These are phyloP conservation scores for Moniliella sp. DNA, from an alignment of 1,284 basidiomycete species.

Conservation along the genomic window DNA sequence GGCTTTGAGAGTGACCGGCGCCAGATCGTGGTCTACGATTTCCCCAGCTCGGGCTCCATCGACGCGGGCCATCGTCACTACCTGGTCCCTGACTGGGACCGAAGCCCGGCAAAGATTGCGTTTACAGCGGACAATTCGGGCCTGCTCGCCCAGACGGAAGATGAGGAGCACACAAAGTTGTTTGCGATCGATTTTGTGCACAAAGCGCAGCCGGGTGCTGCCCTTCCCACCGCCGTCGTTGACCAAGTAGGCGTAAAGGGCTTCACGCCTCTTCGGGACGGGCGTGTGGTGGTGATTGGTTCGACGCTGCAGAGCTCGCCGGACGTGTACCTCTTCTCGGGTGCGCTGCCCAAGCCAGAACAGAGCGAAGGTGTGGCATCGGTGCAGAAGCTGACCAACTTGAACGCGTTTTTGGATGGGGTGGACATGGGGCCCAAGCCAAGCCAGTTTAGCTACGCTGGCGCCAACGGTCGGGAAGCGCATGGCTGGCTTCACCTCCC, in stretches of 20 bases:
- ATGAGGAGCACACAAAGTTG: conserved; percentile 7
- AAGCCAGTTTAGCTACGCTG: conserved; percentile 8
- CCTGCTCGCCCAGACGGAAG: conserved; percentile 5
- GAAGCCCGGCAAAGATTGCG: conserved; percentile 6
- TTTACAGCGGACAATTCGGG: conserved; percentile 4
- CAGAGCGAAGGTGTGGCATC: too few relatives aligned
- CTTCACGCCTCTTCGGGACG: conserved; percentile 3
- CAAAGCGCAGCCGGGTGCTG: background rate
- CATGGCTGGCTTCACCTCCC: conserved; percentile 11
- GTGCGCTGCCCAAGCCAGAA: too few relatives aligned
- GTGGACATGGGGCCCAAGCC: conserved; percentile 10
- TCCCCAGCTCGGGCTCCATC: conserved; percentile 1
- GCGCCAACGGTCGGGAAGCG: conserved; percentile 5
- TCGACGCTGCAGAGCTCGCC: conserved; percentile 5
- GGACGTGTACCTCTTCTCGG: conserved; percentile 6
- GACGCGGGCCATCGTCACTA: conserved; percentile 1
- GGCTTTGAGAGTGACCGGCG: conserved; percentile 18
- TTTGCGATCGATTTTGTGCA: conserved; percentile 3
- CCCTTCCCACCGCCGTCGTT: conserved; percentile 1
- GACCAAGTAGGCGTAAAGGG: conserved; percentile 1
- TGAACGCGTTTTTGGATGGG: conserved; percentile 2
- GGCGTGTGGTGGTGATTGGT: conserved; percentile 2
- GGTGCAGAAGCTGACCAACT: conserved; percentile 3
- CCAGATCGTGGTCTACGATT: conserved; percentile 5
- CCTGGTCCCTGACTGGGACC: conserved; percentile 9